Evolutionary conservation across 192 early-diverging fungal species (phyloP), one percentile per base, ranked within the genome.

Genomic region (Fimicolochytrium jonesii): DNA sequence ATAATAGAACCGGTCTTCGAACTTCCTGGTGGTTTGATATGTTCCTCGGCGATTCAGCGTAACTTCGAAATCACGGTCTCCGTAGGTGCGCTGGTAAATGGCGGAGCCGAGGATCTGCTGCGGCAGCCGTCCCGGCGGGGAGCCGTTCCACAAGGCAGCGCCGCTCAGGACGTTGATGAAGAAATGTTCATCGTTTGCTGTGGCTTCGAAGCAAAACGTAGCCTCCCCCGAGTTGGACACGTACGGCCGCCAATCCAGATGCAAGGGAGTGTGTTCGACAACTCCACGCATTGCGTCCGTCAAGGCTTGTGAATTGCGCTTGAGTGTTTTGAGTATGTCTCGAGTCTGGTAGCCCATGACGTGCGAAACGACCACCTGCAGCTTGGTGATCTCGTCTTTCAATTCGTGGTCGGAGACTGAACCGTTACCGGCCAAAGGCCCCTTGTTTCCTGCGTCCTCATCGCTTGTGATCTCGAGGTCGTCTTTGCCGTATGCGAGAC

Each of bases 51-150:
- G n/a, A n/a, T n/a, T n/a, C n/a, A n/a, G n/a, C 9, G 9, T 26
- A 20, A 55, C 52, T 29, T 55, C 52, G 32, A 34, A 55, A 29
- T 55, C 22, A 6, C 52, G 25, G 9, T 55, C 26, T 7, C 52
- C 52, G 20, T 34, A 55, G 15, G 52, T 34, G 29, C 52, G 52
- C 32, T 20, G 10, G 32, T 55, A 55, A 6, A 55, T 15, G n/a
- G 6, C 11, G 22, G 13, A 10, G 22, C 32, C 26, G 25, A 55
- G 52, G 15, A 55, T 29, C 6, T 10, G 13, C 32, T 55, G 9
- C 6, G 52, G 52, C 5, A 55, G 52, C 6, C 52, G 52, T 11
- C 52, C 52, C 9, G 52, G 52, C 15, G 52, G 52, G 26, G 7
- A 13, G 9, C 52, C 52, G 22, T 55, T 55, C 7, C 13, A 6